Conservation (phyloP, 345 rosid species). For the Brassica rapa region DNA sequence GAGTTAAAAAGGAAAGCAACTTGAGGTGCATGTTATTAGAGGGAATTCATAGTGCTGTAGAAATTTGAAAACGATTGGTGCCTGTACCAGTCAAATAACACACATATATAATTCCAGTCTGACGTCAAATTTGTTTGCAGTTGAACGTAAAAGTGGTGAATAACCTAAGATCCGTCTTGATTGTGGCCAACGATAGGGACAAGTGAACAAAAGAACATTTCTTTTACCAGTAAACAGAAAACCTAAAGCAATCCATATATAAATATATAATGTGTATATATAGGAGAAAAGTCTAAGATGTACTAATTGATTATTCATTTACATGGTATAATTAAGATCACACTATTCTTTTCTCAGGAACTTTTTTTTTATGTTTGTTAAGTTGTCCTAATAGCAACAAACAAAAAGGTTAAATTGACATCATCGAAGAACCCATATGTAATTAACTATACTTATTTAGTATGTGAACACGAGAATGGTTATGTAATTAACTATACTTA, state of each 20-base stretch:
- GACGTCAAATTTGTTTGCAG: constrained; percentile 33
- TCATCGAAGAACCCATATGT: constrained; percentile 11
- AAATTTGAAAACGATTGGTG: constrained; percentile 41
- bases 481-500: not conserved
- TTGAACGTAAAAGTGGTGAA: constrained; percentile 26
- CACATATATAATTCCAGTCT: constrained; percentile 14
- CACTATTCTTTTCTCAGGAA: not conserved
- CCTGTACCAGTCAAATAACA: constrained; percentile 29
- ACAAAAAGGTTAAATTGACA: not conserved
- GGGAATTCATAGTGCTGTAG: constrained; percentile 29
- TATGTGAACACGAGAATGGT: constrained; percentile 15
- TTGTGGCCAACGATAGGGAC: constrained; percentile 37
- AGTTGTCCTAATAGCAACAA: not conserved
- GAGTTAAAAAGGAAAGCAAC: constrained; percentile 34
- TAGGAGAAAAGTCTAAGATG: not conserved
- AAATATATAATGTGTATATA: not conserved
- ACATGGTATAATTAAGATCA: not conserved
- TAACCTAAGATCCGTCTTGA: constrained; percentile 35
- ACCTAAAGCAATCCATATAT: not conserved
- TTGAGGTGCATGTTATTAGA: constrained; percentile 41
- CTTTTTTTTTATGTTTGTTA: not conserved
- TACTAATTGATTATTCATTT: not conserved
- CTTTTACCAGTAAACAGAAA: constrained; percentile 36
- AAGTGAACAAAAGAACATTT: constrained; percentile 33
- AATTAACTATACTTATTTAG: not conserved